Conservation (phyloP, 345 rosid genomes). For the Camelina sativa region DNA sequence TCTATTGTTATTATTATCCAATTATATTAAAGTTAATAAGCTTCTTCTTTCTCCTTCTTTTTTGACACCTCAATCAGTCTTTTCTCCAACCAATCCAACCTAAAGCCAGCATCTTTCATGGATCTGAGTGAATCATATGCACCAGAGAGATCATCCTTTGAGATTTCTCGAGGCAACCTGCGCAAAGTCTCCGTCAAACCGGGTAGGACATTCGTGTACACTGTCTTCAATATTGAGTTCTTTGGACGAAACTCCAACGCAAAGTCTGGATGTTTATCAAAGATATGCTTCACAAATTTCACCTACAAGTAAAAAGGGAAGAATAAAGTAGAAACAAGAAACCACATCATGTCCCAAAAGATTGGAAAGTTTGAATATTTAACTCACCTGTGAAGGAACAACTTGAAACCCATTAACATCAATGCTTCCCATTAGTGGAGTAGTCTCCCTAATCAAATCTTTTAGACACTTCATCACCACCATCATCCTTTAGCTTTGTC, state of each 20-base stretch:
- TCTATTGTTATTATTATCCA: no score
- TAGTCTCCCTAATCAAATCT: neutral
- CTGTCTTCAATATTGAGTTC: neutral
- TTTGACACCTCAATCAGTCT: neutral
- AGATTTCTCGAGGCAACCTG: neutral
- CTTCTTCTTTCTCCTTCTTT: neutral
- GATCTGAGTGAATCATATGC: neutral
- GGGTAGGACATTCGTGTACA: constrained; percentile 6
- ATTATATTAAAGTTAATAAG: no score
- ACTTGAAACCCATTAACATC: neutral
- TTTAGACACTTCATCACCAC: neutral
- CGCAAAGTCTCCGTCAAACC: neutral
- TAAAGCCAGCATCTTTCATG: neutral
- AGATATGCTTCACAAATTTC: neutral
- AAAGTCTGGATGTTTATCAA: constrained; percentile 6
- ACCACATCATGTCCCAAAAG: no score
- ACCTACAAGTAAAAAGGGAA: neutral
- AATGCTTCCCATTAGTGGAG: neutral
- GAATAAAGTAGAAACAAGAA: no score
- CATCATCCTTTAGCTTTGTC: neutral
- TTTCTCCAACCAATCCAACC: neutral
- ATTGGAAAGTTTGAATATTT: neutral
- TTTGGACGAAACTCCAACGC: neutral
- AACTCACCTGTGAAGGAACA: neutral
- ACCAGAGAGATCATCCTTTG: neutral